A percentile compares a stretch with the other conserved stretches of the same genome.
These are phyloP conservation scores for Hsuehochloa calcarea DNA, from an alignment of 176 grass and related monocot genomes.

Conservation along the genomic window DNA sequence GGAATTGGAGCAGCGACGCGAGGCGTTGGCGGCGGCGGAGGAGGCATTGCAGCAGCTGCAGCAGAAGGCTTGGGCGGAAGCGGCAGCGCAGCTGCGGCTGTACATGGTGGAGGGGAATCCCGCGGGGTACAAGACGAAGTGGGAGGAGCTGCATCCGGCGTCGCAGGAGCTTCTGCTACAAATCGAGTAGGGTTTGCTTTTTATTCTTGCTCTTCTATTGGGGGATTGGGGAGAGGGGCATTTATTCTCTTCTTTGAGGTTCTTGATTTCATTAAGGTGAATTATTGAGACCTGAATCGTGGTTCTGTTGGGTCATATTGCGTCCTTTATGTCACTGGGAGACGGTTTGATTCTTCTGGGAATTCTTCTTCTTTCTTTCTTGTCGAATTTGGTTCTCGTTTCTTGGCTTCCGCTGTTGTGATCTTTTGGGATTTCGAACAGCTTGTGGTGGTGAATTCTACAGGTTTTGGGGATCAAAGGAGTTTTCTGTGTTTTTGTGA, in stretches of 20 bases:
- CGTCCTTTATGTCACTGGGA: neutral
- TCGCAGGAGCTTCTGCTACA: slow-evolving; percentile 61
- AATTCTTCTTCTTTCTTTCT: neutral
- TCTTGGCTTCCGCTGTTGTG: neutral
- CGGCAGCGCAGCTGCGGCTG: slow-evolving; percentile 28
- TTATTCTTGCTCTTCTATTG: slow-evolving; percentile 10
- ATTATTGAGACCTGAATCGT: slow-evolving; percentile 19
- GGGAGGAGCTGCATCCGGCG: slow-evolving; percentile 55
- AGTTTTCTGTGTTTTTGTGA: neutral
- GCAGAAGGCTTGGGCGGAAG: slow-evolving; percentile 20
- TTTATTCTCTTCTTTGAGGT: neutral
- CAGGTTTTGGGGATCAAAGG: neutral
- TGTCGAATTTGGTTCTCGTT: neutral
- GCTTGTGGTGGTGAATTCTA: neutral
- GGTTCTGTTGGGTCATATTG: neutral
- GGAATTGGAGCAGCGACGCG: slow-evolving; percentile 5
- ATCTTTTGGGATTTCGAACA: neutral
- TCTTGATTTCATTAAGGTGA: neutral
- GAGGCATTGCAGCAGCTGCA: neutral
- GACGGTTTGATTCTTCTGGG: neutral
- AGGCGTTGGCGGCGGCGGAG: neutral
- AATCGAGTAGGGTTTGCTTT: slow-evolving; percentile 56
- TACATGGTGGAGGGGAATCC: slow-evolving; percentile 41
- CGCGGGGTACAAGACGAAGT: slow-evolving; percentile 59
- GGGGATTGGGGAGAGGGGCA: neutral